Evolutionary conservation across 2,329 filamentous ascomycete species (phyloP).

Genomic region (Xylaria sp.): DNA sequence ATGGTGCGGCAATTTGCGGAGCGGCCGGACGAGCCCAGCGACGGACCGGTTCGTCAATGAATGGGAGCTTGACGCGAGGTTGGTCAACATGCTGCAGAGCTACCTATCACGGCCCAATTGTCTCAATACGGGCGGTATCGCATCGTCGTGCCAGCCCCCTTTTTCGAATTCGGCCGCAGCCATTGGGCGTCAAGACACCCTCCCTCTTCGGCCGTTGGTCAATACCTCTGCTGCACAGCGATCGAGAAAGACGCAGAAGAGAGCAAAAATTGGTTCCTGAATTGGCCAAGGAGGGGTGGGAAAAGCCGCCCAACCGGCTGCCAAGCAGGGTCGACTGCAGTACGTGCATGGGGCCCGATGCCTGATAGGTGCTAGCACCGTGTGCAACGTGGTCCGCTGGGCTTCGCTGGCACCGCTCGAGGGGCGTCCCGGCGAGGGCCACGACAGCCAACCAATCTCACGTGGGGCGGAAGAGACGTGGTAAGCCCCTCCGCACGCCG

Average conservation of each 20-base stretch:
- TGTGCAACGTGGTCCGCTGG: slow-evolving; percentile 53
- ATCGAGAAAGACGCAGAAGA: slow-evolving; percentile 26
- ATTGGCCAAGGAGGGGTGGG: slow-evolving; percentile 44
- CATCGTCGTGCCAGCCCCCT: slow-evolving; percentile 25
- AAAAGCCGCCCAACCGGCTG: slow-evolving; percentile 45
- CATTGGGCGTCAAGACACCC: slow-evolving; percentile 46
- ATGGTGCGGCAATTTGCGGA: slow-evolving; percentile 33
- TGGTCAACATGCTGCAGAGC: slow-evolving; percentile 41
- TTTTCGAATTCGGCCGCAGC: slow-evolving; percentile 28
- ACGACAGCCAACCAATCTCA: slow-evolving; percentile 43
- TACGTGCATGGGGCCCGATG: slow-evolving; percentile 43
- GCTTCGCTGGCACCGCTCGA: slow-evolving; percentile 51
- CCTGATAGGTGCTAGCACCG: slow-evolving; percentile 38
- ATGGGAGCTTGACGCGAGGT: slow-evolving; percentile 33
- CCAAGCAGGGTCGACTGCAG: slow-evolving; percentile 37
- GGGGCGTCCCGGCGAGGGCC: slow-evolving; percentile 32
- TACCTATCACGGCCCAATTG: slow-evolving; percentile 40
- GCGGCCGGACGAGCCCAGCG: slow-evolving; percentile 27
- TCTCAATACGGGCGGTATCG: slow-evolving; percentile 22
- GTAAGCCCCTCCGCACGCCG: slow-evolving; percentile 22
- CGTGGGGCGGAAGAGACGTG: slow-evolving; percentile 34
- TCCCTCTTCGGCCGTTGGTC: slow-evolving; percentile 30
- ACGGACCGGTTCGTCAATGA: slow-evolving; percentile 25
- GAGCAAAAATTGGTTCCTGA: slow-evolving; percentile 45
- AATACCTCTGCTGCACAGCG: slow-evolving; percentile 7